phyloP scores from a whole-genome alignment of 805 yeast genomes.

The Barnettozyma siamensis region DNA sequence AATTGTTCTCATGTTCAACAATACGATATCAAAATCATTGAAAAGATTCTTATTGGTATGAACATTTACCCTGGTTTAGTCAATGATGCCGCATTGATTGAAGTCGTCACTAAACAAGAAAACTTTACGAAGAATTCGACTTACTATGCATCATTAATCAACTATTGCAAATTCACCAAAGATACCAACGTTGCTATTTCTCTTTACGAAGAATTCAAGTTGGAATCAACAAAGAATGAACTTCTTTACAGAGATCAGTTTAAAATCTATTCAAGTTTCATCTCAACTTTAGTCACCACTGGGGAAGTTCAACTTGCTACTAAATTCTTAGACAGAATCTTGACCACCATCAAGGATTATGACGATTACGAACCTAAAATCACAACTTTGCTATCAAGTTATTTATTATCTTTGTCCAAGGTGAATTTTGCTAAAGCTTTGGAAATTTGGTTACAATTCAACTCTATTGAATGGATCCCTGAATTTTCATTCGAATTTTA shows the following conservation, averaged over 20 bases:
- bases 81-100: conserved; percentile 27
- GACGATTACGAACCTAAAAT: conserved; percentile 31
- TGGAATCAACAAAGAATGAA: conserved; percentile 9
- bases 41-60: conserved; percentile 42
- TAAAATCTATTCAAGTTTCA: conserved; percentile 43
- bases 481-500: conserved; percentile 36
- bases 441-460: conserved; percentile 32
- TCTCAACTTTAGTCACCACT: conserved; percentile 47
- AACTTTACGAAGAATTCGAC: conserved; percentile 25
- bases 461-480: conserved; percentile 34
- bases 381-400: conserved; percentile 38
- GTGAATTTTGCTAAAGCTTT: conserved; percentile 29
- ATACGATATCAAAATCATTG: conserved; percentile 38
- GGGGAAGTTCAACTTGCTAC: conserved; percentile 47
- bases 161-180: conserved; percentile 34
- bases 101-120: conserved; percentile 25
- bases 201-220: conserved; percentile 35
- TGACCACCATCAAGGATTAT: conserved; percentile 37
- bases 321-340: conserved; percentile 48
- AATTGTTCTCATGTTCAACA: conserved; percentile 37
- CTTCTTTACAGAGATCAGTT: conserved; percentile 34
- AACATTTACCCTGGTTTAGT: conserved; percentile 34
- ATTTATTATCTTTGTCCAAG: conserved; percentile 34
- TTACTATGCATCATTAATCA: conserved; percentile 35
- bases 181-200: conserved; percentile 34